A percentile compares a stretch with the other conserved stretches of the same genome.
These are phyloP conservation scores for Dictyostelium purpureum DNA, from an alignment of 78 protist genomes.

Conservation along the genomic window DNA sequence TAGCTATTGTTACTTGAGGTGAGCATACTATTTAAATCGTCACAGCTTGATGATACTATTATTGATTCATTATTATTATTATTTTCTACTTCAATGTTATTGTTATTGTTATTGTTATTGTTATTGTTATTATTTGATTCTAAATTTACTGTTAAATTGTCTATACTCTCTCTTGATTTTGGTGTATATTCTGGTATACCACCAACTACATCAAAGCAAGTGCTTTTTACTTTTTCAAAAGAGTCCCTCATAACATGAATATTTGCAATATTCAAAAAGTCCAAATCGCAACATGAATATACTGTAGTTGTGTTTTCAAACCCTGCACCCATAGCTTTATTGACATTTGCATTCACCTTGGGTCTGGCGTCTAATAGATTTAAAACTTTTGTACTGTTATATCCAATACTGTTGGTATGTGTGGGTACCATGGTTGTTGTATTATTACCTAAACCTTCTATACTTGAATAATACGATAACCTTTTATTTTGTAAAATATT, in stretches of 20 bases:
- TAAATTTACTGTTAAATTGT: not conserved
- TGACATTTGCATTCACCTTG: conserved; percentile 51
- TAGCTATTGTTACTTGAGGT: not conserved
- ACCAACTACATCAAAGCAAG: conserved; percentile 5
- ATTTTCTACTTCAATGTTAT: not conserved
- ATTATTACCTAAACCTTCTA: not conserved
- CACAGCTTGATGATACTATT: not conserved
- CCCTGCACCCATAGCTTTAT: conserved; percentile 68
- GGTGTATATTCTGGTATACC: not conserved
- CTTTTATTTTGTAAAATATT: not conserved
- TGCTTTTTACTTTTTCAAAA: conserved; percentile 15
- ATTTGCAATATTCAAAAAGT: conserved; percentile 88
- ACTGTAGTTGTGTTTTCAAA: conserved; percentile 6
- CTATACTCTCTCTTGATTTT: no score
- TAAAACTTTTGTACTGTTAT: not conserved
- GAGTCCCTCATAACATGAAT: conserved; percentile 81
- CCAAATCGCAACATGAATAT: conserved; percentile 53
- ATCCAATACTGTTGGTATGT: not conserved
- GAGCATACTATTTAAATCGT: not conserved
- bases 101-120: not conserved
- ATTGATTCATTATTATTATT: not conserved
- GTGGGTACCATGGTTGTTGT: not conserved
- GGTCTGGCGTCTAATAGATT: conserved; percentile 57
- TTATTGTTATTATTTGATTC: not conserved
- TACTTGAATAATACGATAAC: not conserved